Conservation (phyloP, 192 early-diverging fungal genomes). For the Neocallimastix lanati region DNA sequence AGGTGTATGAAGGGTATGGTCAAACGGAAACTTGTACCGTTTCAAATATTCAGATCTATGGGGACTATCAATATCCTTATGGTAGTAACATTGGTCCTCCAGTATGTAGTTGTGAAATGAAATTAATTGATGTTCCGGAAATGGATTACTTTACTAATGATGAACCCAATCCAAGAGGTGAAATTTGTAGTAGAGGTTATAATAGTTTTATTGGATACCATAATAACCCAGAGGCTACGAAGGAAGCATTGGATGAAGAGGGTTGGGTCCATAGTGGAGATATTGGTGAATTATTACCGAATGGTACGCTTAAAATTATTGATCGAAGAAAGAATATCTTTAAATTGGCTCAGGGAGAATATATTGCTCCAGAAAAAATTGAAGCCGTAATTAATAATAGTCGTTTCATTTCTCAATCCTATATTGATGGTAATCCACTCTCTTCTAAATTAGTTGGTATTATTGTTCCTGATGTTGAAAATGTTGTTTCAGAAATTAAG, state of each 20-base stretch:
- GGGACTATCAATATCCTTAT: not conserved
- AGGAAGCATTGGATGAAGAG: not conserved
- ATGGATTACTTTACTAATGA: not conserved
- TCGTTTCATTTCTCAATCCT: not conserved
- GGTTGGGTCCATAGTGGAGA: constrained; percentile 14
- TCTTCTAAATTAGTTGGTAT: not conserved
- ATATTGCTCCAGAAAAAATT: not conserved
- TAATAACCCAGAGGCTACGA: not conserved
- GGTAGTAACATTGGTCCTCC: not conserved
- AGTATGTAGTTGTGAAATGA: not conserved
- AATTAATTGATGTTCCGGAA: not conserved
- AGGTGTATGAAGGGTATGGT: not conserved
- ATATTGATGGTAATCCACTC: not conserved
- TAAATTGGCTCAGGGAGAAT: constrained; percentile 21
- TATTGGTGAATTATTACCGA: constrained; percentile 19
- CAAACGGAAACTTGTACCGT: not conserved
- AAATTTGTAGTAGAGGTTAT: not conserved
- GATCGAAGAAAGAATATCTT: constrained; percentile 29
- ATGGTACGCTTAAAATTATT: constrained; percentile 25
- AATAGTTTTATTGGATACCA: not conserved
- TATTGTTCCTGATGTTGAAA: not conserved
- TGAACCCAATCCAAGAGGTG: not conserved
- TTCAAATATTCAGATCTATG: not conserved
- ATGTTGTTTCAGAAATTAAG: not conserved
- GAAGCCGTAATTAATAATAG: not conserved